Evolutionary conservation across 2,329 filamentous ascomycete genomes (phyloP).

Genomic region (Stachybotrys echinatus): DNA sequence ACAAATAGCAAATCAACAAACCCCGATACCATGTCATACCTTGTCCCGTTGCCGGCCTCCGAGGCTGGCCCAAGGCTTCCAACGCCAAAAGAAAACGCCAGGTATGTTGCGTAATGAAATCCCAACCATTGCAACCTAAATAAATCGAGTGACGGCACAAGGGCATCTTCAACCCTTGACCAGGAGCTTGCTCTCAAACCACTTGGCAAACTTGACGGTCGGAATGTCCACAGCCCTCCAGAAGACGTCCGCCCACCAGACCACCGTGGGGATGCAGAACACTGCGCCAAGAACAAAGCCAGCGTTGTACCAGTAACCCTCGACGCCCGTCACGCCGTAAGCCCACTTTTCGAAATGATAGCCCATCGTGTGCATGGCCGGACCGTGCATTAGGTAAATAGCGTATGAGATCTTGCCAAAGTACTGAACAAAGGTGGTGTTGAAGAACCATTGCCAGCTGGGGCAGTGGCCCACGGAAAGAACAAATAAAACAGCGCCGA

Average conservation of each 20-base stretch:
- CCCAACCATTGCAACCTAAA: too few relatives aligned
- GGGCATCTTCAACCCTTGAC: slow-evolving; percentile 17
- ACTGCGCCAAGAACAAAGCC: slow-evolving; percentile 41
- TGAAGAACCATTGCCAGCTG: slow-evolving; percentile 46
- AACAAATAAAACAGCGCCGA: slow-evolving; percentile 48
- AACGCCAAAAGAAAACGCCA: too few relatives aligned
- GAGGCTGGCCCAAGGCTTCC: too few relatives aligned
- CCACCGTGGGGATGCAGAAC: slow-evolving; percentile 44
- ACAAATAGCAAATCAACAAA: too few relatives aligned
- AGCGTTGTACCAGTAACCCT: slow-evolving; percentile 36
- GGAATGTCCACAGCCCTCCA: slow-evolving; percentile 51
- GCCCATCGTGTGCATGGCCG: slow-evolving; percentile 46
- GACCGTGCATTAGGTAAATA: slow-evolving; percentile 57
- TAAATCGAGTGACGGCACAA: too few relatives aligned
- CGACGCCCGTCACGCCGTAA: slow-evolving; percentile 41
- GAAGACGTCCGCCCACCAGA: slow-evolving; percentile 52
- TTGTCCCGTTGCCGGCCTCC: too few relatives aligned
- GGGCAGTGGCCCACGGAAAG: slow-evolving; percentile 40
- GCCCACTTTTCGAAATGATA: slow-evolving; percentile 45
- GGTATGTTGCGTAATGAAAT: too few relatives aligned
- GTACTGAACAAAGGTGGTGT: slow-evolving; percentile 45
- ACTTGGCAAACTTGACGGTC: slow-evolving; percentile 50
- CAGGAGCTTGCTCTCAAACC: slow-evolving; percentile 42
- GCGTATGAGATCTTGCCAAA: slow-evolving; percentile 56
- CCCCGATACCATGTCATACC: too few relatives aligned